Percentiles rank a stretch among this genome's conserved stretches.
These are phyloP conservation scores for Collybia nuda DNA, from an alignment of 768 basidiomycete species.

Conservation along the genomic window DNA sequence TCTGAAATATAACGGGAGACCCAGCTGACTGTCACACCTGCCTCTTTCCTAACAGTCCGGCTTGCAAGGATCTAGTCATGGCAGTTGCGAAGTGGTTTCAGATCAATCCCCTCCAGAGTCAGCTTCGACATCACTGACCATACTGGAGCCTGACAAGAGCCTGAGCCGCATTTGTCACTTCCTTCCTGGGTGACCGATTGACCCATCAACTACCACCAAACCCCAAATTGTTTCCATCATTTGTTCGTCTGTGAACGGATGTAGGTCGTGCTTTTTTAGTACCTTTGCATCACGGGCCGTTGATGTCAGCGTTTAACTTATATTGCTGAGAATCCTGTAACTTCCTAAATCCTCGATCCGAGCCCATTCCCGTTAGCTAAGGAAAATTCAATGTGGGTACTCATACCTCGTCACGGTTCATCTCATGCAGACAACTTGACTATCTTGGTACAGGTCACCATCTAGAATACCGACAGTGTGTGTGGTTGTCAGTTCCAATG, in stretches of 20 bases:
- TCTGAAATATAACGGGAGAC: no score
- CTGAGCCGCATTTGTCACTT: conserved; percentile 15
- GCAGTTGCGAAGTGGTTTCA: conserved; percentile 4
- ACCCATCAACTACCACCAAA: conserved; percentile 16
- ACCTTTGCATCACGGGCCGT: conserved; percentile 17
- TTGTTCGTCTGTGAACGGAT: conserved; percentile 16
- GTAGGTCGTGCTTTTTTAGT: conserved; percentile 7
- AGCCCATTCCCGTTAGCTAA: conserved; percentile 8
- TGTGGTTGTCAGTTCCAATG: conserved; percentile 48
- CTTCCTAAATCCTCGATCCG: conserved; percentile 9
- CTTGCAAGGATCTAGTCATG: conserved; percentile 17
- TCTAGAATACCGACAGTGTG: conserved; percentile 34
- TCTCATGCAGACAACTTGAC: not conserved
- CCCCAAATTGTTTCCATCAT: conserved; percentile 18
- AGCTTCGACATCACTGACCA: conserved; percentile 7
- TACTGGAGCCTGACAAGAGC: conserved; percentile 9
- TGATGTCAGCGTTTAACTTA: conserved; percentile 13
- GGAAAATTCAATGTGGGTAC: conserved; percentile 11
- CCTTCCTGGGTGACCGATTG: conserved; percentile 7
- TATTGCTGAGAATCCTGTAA: conserved; percentile 11
- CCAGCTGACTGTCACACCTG: no score
- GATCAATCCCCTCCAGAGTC: conserved; percentile 12
- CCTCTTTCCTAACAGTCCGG: conserved; percentile 9
- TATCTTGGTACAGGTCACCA: no score
- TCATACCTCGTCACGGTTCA: not conserved